Conservation (phyloP, 805 yeast genomes). For the Wickerhamiella siamensis region DNA sequence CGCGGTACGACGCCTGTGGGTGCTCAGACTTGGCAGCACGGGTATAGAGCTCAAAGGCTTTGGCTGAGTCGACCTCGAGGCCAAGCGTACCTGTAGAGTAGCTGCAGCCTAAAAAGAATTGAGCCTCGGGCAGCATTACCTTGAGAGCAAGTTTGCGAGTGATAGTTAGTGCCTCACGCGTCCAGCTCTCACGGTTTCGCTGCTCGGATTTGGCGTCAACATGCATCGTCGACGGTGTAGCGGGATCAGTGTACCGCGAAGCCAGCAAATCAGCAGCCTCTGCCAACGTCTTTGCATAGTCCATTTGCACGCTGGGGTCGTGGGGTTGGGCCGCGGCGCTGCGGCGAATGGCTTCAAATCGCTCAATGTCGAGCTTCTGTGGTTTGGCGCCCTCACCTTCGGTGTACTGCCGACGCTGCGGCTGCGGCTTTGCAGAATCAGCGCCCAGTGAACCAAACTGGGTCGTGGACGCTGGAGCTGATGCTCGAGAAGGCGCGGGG, state of each 20-base stretch:
- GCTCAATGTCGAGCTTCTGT: constrained; percentile 17
- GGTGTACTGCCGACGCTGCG: constrained; percentile 4
- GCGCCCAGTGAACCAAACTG: background rate
- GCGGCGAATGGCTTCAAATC: constrained; percentile 20
- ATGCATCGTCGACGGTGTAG: constrained; percentile 27
- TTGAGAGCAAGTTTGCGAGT: constrained; percentile 39
- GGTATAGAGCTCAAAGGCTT: constrained; percentile 46
- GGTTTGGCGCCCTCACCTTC: background rate
- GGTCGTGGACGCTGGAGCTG: too few relatives aligned
- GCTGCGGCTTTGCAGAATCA: background rate
- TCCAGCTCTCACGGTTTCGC: constrained; percentile 41
- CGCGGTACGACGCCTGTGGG: constrained; percentile 48
- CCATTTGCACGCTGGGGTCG: constrained; percentile 40
- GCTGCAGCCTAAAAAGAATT: constrained; percentile 45
- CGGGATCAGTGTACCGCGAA: constrained; percentile 26
- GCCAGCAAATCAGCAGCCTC: constrained; percentile 30
- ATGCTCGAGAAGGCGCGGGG: too few relatives aligned
- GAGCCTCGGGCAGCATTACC: constrained; percentile 37
- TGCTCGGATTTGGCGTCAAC: constrained; percentile 32
- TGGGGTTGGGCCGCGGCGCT: constrained; percentile 23
- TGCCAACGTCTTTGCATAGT: constrained; percentile 45
- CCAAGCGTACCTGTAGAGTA: constrained; percentile 38
- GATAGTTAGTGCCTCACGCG: constrained; percentile 43
- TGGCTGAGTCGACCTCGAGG: constrained; percentile 39
- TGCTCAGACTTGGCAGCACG: constrained; percentile 46